These are phyloP conservation scores for Eucalyptus cloeziana DNA, from an alignment of 345 rosid species.

Conservation along the genomic window DNA sequence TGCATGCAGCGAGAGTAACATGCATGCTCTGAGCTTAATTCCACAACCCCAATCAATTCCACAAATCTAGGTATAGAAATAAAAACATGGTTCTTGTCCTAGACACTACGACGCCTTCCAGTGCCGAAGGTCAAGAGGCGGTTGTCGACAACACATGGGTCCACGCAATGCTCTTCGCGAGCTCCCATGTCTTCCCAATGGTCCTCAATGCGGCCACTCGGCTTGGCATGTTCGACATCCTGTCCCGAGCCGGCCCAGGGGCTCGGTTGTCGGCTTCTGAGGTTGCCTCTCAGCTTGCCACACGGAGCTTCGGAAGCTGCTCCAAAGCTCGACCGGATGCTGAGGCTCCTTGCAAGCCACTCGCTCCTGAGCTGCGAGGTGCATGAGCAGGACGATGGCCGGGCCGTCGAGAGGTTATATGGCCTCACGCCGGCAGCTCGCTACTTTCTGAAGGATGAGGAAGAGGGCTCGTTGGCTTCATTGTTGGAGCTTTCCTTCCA, in stretches of 20 bases:
- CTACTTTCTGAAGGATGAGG: conserved; percentile 1
- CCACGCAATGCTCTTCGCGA: conserved; percentile 1
- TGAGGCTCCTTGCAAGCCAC: conserved; percentile 9
- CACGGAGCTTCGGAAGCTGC: conserved; percentile 3
- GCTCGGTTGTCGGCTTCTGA: conserved; percentile 3
- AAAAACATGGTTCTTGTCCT: neutral
- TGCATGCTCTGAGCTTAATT: neutral
- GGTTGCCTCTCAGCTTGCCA: conserved; percentile 8
- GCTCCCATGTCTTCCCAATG: neutral
- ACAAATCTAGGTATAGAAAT: neutral
- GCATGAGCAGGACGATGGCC: neutral
- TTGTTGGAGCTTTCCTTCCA: neutral
- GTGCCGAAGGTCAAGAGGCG: neutral
- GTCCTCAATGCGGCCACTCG: conserved; percentile 7
- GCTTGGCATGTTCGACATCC: conserved; percentile 12
- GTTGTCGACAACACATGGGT: neutral
- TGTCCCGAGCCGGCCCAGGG: neutral
- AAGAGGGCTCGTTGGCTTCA: neutral
- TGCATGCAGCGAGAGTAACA: neutral
- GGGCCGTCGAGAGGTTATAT: conserved; percentile 9
- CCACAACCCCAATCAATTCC: neutral
- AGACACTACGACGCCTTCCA: neutral
- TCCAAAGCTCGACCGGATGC: conserved; percentile 8
- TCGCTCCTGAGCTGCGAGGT: conserved; percentile 2
- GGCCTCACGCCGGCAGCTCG: conserved; percentile 8